phyloP scores from a whole-genome alignment of 139 green algal species.

The Picochlorum sp. region DNA sequence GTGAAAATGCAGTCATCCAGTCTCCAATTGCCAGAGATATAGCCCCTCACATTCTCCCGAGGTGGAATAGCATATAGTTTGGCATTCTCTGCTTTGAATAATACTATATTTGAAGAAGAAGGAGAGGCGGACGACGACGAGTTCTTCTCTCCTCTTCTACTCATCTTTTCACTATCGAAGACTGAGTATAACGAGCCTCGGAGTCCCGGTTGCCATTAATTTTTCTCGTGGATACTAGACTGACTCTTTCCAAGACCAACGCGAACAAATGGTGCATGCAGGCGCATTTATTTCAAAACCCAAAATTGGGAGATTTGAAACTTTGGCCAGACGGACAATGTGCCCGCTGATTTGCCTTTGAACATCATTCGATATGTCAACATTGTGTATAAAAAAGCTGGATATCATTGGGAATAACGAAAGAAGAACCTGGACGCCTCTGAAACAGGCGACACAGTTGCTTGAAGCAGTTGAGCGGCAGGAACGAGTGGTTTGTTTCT shows the following conservation, averaged over 20 bases:
- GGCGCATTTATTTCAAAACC: too few species aligned
- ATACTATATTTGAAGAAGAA: too few species aligned
- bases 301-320: too few species aligned
- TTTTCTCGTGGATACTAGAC: too few species aligned
- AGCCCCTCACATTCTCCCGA: slow-evolving; percentile 20
- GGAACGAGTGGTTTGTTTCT: neutral
- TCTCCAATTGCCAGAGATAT: slow-evolving; percentile 45
- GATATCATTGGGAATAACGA: neutral
- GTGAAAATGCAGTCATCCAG: slow-evolving; percentile 52
- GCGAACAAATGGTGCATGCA: too few species aligned
- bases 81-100: neutral
- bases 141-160: neutral
- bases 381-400: too few species aligned
- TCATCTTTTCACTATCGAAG: neutral
- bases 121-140: neutral
- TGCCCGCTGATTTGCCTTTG: too few species aligned
- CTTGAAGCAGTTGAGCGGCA: neutral
- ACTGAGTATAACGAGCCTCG: neutral
- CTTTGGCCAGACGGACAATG: too few species aligned
- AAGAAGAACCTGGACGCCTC: neutral
- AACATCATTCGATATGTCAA: too few species aligned
- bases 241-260: too few species aligned
- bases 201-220: too few species aligned
- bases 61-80: slow-evolving; percentile 51
- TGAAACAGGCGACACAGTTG: neutral